Conservation (phyloP, 441 rosid genomes). For the Flueggea neowawraea region DNA sequence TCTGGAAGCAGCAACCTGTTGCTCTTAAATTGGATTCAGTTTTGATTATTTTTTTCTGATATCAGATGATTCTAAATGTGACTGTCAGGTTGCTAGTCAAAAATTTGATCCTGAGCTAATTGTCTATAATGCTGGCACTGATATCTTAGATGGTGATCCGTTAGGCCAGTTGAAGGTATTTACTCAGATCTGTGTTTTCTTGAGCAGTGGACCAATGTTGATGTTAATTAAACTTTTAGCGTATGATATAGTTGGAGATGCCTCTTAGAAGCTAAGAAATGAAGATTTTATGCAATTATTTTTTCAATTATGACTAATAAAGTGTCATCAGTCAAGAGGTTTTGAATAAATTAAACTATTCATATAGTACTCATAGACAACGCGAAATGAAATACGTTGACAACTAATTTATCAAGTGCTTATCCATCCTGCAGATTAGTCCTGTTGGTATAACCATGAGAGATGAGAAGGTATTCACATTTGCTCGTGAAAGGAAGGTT, state of each 20-base stretch:
- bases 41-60: background rate
- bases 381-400: background rate
- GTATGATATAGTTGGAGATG: background rate
- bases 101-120: constrained; percentile 74
- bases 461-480: constrained; percentile 88
- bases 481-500: constrained; percentile 71
- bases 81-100: constrained; percentile 59
- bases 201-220: too few relatives aligned
- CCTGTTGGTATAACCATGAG: constrained; percentile 71
- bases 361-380: too few relatives aligned
- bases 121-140: constrained; percentile 95
- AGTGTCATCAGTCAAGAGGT: background rate
- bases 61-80: constrained; percentile 9
- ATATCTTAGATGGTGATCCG: constrained; percentile 97
- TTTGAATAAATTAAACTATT: too few relatives aligned
- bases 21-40: background rate
- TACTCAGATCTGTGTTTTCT: background rate
- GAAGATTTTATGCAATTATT: background rate
- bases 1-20: background rate
- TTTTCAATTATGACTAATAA: background rate
- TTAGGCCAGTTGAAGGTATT: constrained; percentile 78
- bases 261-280: background rate
- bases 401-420: constrained; percentile 3
- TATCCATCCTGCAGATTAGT: constrained; percentile 54
- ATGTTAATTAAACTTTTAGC: too few relatives aligned